Percentiles rank a stretch among this genome's conserved stretches.
phyloP scores from a whole-genome alignment of 768 basidiomycete species.

The Termitomyces sp. region DNA sequence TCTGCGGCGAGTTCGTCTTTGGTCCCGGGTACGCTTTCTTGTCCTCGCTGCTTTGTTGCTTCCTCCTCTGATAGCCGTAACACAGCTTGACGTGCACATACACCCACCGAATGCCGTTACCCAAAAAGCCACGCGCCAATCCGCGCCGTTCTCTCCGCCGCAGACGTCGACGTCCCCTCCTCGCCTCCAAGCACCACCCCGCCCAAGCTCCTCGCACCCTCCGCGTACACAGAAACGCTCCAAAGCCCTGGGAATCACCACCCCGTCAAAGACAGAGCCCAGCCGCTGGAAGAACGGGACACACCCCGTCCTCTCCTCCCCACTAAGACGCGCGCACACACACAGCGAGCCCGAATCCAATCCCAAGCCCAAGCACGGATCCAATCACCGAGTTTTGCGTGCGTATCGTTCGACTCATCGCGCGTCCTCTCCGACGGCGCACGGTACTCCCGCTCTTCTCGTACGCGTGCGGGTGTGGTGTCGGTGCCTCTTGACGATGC shows the following conservation, averaged over 20 bases:
- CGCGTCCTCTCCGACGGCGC: not conserved
- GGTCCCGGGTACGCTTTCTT: conserved; percentile 37
- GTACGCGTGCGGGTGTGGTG: not conserved
- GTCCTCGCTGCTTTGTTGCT: not conserved
- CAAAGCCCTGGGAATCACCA: not conserved
- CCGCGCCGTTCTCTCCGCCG: conserved; percentile 57
- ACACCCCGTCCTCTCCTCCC: not conserved
- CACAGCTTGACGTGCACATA: conserved; percentile 59
- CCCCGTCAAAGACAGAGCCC: not conserved
- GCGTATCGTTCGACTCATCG: not conserved
- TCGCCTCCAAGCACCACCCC: not conserved
- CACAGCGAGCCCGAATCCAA: not conserved
- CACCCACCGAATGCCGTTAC: conserved; percentile 81
- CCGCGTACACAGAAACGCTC: not conserved
- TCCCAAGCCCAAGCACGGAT: not conserved
- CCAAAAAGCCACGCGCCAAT: conserved; percentile 73
- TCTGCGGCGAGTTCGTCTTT: conserved; percentile 84
- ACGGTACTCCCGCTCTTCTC: not conserved
- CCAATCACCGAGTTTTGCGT: not conserved
- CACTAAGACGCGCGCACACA: not conserved
- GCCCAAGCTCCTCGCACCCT: not conserved
- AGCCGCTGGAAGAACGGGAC: not conserved
- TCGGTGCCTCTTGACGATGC: not conserved
- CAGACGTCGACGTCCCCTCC: conserved; percentile 27
- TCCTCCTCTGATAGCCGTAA: not conserved